Percentiles rank a stretch among this genome's conserved stretches.
phyloP scores from a whole-genome alignment of 2,329 filamentous ascomycete genomes.

The Cladosporium sp. region DNA sequence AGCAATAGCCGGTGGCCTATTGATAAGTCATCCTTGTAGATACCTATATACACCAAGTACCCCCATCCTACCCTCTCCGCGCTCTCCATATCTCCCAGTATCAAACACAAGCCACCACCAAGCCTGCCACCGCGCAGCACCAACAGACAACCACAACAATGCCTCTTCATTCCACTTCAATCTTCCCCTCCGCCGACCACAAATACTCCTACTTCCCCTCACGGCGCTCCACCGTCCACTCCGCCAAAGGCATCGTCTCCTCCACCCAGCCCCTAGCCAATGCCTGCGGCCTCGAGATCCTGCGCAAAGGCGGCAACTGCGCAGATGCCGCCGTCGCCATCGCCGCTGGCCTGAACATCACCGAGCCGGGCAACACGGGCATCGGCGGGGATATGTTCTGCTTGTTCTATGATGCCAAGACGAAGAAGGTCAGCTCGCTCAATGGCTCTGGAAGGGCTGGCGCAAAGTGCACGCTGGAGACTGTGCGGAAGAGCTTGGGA shows the following conservation, averaged over 20 bases:
- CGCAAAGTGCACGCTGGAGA: slow-evolving; percentile 66
- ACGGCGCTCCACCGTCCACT: slow-evolving; percentile 88
- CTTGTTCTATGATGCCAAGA: slow-evolving; percentile 83
- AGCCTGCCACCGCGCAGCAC: not conserved
- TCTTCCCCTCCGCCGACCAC: slow-evolving; percentile 50
- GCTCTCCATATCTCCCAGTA: not conserved
- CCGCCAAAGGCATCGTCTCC: slow-evolving; percentile 85
- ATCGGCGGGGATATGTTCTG: slow-evolving; percentile 98
- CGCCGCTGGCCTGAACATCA: slow-evolving; percentile 88
- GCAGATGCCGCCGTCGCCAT: slow-evolving; percentile 96
- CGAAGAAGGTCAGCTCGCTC: slow-evolving; percentile 77
- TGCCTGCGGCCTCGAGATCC: slow-evolving; percentile 79
- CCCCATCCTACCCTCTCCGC: not conserved
- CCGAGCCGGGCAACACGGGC: slow-evolving; percentile 87
- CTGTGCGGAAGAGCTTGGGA: slow-evolving; percentile 68
- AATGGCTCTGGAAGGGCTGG: slow-evolving; percentile 92
- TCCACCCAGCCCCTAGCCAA: slow-evolving; percentile 88
- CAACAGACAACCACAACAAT: slow-evolving; percentile 34
- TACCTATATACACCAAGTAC: not conserved
- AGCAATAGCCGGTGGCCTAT: slow-evolving; percentile 1
- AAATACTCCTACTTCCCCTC: slow-evolving; percentile 68
- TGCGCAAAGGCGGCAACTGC: slow-evolving; percentile 89
- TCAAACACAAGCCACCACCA: not conserved
- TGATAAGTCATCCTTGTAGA: slow-evolving; percentile 11
- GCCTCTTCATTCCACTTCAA: slow-evolving; percentile 51